Conservation (phyloP, 164 flowering plant species). For the Magnolia sinica region DNA sequence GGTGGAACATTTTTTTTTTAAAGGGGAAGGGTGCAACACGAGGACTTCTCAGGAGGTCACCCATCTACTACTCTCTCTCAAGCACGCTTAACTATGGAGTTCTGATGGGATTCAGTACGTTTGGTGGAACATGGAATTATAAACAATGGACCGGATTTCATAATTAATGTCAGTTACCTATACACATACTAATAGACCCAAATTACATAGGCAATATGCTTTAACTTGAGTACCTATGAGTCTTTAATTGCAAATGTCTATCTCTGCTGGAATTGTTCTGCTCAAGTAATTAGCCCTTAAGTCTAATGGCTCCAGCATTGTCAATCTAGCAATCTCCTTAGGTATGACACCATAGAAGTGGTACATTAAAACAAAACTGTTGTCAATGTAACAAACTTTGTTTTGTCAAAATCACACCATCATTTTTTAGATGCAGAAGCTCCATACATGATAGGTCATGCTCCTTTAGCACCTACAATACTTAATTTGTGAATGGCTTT, state of each 20-base stretch:
- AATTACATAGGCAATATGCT: conserved; percentile 12
- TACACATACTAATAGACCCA: background rate
- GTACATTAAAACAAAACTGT: conserved; percentile 11
- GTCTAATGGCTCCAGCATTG: conserved; percentile 60
- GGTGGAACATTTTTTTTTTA: no score
- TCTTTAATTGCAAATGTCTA: conserved; percentile 20
- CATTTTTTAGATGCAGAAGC: conserved; percentile 68
- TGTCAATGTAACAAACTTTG: conserved; percentile 33
- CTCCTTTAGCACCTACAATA: conserved; percentile 80
- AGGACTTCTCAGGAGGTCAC: no score
- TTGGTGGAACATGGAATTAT: no score
- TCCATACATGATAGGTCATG: conserved; percentile 73
- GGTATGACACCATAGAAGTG: conserved; percentile 71
- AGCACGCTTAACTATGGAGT: no score
- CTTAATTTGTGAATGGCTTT: background rate
- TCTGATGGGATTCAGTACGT: no score
- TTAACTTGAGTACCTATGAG: no score
- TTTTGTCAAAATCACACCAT: conserved; percentile 80
- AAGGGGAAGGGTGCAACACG: no score
- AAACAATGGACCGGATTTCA: no score
- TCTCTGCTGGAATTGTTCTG: conserved; percentile 67
- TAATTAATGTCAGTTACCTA: no score
- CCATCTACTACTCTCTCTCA: no score
- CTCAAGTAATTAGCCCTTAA: conserved; percentile 62
- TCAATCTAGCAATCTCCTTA: conserved; percentile 59